Percentiles rank a stretch among this genome's conserved stretches.
These are phyloP conservation scores for Juglanconis sp. DNA, from an alignment of 2,329 filamentous ascomycete genomes.

Conservation along the genomic window DNA sequence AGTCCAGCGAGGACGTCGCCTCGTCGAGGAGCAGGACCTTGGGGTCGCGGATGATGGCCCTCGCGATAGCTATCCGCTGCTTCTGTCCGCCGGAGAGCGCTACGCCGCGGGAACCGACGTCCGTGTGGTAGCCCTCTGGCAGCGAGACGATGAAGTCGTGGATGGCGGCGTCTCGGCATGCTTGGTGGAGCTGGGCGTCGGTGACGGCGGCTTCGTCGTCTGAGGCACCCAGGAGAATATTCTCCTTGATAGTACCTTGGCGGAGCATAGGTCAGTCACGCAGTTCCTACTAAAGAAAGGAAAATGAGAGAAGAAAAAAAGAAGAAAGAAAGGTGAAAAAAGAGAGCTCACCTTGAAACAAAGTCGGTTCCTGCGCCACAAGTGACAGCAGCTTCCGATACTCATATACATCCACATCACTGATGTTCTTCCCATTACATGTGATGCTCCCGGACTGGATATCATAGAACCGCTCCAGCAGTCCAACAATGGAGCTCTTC, in stretches of 20 bases:
- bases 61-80: conserved; percentile 54
- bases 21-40: conserved; percentile 56
- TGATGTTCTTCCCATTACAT: conserved; percentile 60
- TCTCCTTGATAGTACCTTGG: conserved; percentile 61
- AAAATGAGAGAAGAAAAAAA: too few relatives aligned
- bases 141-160: conserved; percentile 68
- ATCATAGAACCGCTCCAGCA: conserved; percentile 70
- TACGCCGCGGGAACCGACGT: conserved; percentile 64
- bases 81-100: conserved; percentile 56
- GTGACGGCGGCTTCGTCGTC: conserved; percentile 47
- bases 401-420: conserved; percentile 53
- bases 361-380: conserved; percentile 70
- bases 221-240: conserved; percentile 63
- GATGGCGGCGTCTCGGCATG: conserved; percentile 61
- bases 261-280: not conserved
- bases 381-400: conserved; percentile 67
- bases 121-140: conserved; percentile 62
- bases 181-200: conserved; percentile 49
- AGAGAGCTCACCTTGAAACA: conserved; percentile 57
- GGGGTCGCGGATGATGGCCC: conserved; percentile 51
- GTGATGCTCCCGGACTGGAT: conserved; percentile 61
- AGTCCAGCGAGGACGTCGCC: conserved; percentile 57
- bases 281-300: too few relatives aligned
- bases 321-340: not conserved
- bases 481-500: conserved; percentile 67